These are phyloP conservation scores for Scheffersomyces illinoinensis DNA, from an alignment of 1,139 yeast species.

Conservation along the genomic window DNA sequence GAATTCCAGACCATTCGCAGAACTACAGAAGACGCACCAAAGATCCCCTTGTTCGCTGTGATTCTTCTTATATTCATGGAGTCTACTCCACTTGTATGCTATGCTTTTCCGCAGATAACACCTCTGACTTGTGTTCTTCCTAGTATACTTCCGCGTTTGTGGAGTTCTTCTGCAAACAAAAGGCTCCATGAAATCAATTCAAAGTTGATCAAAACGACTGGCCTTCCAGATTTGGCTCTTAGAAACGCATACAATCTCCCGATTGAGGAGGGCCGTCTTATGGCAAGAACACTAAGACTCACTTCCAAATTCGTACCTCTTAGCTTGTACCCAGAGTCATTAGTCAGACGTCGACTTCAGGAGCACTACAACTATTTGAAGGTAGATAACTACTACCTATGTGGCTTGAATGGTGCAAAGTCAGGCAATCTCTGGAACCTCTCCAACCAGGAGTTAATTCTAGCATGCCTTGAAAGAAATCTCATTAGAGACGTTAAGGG, in stretches of 20 bases:
- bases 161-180: conserved; percentile 19
- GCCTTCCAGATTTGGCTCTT: conserved; percentile 22
- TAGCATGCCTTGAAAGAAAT: conserved; percentile 53
- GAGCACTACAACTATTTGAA: conserved; percentile 42
- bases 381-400: conserved; percentile 53
- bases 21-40: conserved; percentile 55
- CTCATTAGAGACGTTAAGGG: conserved; percentile 31
- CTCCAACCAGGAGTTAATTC: conserved; percentile 41
- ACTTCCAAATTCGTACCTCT: conserved; percentile 42
- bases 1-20: conserved; percentile 60
- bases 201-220: neutral
- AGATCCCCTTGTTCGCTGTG: conserved; percentile 64
- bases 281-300: conserved; percentile 38
- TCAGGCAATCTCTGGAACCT: conserved; percentile 52
- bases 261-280: conserved; percentile 29
- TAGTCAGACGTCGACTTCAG: conserved; percentile 40
- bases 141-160: conserved; percentile 39
- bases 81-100: conserved; percentile 60
- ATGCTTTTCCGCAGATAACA: conserved; percentile 58
- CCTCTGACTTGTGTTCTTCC: conserved; percentile 74
- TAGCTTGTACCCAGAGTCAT: conserved; percentile 34
- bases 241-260: conserved; percentile 49
- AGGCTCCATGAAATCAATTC: conserved; percentile 3
- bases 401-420: conserved; percentile 36
- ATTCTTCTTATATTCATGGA: conserved; percentile 63